Evolutionary conservation across 2,329 filamentous ascomycete species (phyloP).

Genomic region (Coniochaeta hoffmannii): DNA sequence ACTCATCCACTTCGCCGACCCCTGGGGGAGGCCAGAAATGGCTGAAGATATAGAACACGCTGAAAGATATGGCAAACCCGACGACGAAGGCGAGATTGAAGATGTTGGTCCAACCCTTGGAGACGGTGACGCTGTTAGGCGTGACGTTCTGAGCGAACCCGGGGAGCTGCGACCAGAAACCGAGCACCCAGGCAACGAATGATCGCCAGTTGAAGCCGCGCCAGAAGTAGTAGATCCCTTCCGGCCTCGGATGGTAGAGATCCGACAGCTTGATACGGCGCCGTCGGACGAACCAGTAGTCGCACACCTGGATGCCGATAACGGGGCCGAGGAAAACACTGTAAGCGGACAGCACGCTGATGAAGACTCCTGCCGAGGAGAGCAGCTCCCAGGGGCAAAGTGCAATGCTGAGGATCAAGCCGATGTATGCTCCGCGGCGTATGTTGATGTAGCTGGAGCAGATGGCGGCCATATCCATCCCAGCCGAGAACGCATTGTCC

Average conservation of each 20-base stretch:
- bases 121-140: conserved; percentile 3
- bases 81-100: conserved; percentile 8
- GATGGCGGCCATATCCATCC: conserved; percentile 48
- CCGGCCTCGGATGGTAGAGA: conserved; percentile 7
- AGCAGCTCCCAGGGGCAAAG: conserved; percentile 38
- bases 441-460: conserved; percentile 32
- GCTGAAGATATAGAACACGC: not conserved
- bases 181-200: conserved; percentile 9
- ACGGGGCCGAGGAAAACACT: conserved; percentile 12
- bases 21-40: conserved; percentile 1
- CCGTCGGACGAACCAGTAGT: conserved; percentile 8
- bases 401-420: conserved; percentile 24
- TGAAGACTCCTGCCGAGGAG: conserved; percentile 35
- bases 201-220: conserved; percentile 9
- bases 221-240: conserved; percentile 9
- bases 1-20: not conserved
- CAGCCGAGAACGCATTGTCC: conserved; percentile 40
- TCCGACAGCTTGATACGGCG: conserved; percentile 9
- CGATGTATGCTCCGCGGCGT: conserved; percentile 28
- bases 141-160: conserved; percentile 8
- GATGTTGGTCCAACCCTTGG: conserved; percentile 5
- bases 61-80: conserved; percentile 8
- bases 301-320: conserved; percentile 8
- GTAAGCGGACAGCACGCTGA: conserved; percentile 35
- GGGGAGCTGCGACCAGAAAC: conserved; percentile 6